phyloP scores from a whole-genome alignment of 768 basidiomycete genomes.

The Kwoniella dendrophila region DNA sequence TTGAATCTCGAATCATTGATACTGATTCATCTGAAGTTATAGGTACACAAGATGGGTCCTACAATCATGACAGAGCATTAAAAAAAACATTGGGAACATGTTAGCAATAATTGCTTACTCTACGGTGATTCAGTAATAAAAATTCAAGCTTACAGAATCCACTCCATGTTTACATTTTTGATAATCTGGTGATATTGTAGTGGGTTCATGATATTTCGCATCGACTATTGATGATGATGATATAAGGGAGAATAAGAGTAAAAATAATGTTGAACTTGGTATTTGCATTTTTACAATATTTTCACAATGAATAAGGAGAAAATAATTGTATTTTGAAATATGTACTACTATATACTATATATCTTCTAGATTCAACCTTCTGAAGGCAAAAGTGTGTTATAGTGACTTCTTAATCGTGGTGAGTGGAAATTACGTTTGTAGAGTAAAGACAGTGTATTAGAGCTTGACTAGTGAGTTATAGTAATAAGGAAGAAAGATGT shows the following conservation, averaged over 20 bases:
- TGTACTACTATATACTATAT: too few relatives aligned
- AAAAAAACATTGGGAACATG: not conserved
- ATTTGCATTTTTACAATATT: conserved; percentile 12
- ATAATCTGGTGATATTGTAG: conserved; percentile 19
- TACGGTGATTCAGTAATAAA: too few relatives aligned
- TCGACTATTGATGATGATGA: not conserved
- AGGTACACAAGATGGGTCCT: conserved; percentile 17
- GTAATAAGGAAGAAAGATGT: not conserved
- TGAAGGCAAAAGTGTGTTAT: too few relatives aligned
- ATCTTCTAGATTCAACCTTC: too few relatives aligned
- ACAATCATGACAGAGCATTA: not conserved
- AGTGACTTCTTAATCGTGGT: not conserved
- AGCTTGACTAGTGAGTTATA: not conserved
- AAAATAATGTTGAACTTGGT: conserved; percentile 5
- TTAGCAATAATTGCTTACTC: too few relatives aligned
- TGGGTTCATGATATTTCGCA: conserved; percentile 8
- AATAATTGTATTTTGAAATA: too few relatives aligned
- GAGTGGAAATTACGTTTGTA: not conserved
- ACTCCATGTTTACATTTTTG: conserved; percentile 20
- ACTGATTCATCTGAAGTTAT: conserved; percentile 14
- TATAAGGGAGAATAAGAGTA: conserved; percentile 12
- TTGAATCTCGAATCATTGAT: conserved; percentile 4
- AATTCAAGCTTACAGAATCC: conserved; percentile 13
- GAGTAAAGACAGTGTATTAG: conserved; percentile 1
- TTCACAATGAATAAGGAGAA: too few relatives aligned